phyloP scores from a whole-genome alignment of 2,329 filamentous ascomycete genomes.

The Dothiorella sarmentorum region DNA sequence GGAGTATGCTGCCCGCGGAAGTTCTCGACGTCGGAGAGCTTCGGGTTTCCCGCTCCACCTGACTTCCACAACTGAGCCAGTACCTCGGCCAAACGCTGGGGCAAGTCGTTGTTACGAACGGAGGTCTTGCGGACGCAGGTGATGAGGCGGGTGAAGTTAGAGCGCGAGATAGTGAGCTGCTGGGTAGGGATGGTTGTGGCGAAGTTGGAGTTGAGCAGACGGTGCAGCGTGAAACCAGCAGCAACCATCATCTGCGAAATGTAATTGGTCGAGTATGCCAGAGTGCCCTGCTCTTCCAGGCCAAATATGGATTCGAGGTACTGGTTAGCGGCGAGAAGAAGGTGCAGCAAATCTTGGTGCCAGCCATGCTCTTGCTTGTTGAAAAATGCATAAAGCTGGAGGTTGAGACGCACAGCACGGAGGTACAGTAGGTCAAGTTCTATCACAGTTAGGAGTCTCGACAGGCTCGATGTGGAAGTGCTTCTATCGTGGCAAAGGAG shows the following conservation, averaged over 20 bases:
- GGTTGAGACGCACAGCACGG: constrained; percentile 69
- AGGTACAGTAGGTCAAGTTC: constrained; percentile 59
- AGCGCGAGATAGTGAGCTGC: constrained; percentile 55
- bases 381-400: constrained; percentile 77
- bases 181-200: constrained; percentile 62
- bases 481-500: background rate
- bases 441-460: constrained; percentile 22
- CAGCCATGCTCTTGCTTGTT: constrained; percentile 49
- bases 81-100: constrained; percentile 76
- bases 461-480: background rate
- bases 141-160: constrained; percentile 69
- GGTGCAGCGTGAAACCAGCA: constrained; percentile 72
- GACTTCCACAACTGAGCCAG: constrained; percentile 84
- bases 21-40: constrained; percentile 7
- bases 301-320: constrained; percentile 62
- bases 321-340: constrained; percentile 68
- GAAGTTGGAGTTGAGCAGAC: constrained; percentile 73
- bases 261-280: constrained; percentile 70
- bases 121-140: constrained; percentile 68
- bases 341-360: constrained; percentile 65
- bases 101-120: constrained; percentile 73
- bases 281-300: constrained; percentile 53
- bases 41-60: constrained; percentile 29
- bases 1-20: constrained; percentile 10
- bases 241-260: constrained; percentile 84